phyloP scores from a whole-genome alignment of 2,329 filamentous ascomycete genomes.

The Pestalotiopsis sp. region DNA sequence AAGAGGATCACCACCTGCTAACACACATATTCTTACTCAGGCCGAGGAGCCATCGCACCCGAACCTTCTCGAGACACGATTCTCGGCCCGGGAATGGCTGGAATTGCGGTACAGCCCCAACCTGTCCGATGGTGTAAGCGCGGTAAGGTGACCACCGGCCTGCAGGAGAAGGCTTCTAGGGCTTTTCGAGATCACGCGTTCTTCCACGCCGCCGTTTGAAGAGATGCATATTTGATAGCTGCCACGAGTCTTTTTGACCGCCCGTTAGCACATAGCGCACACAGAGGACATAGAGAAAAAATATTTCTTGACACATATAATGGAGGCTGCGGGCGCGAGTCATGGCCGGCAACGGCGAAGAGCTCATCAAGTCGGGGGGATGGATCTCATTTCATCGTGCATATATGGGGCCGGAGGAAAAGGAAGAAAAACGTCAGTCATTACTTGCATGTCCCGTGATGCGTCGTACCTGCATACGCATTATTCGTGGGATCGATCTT shows the following conservation, averaged over 20 bases:
- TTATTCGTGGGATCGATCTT: not conserved
- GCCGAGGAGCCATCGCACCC: not conserved
- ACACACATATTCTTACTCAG: not conserved
- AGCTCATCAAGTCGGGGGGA: not conserved
- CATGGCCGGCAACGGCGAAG: not conserved
- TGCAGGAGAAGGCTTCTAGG: not conserved
- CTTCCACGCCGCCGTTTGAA: not conserved
- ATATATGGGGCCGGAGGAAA: not conserved
- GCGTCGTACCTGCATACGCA: not conserved
- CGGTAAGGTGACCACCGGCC: not conserved
- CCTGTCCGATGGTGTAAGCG: not conserved
- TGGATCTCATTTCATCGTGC: not conserved
- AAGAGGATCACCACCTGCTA: not conserved
- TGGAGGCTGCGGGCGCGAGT: not conserved
- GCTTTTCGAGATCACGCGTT: not conserved
- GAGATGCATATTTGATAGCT: not conserved
- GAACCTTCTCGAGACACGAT: not conserved
- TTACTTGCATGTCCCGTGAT: not conserved
- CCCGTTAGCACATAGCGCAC: not conserved
- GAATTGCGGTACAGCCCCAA: not conserved
- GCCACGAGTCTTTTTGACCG: not conserved
- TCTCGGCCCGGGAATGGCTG: not conserved
- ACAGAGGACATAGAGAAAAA: not conserved
- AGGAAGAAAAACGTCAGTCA: not conserved
- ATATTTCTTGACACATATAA: too few relatives aligned